Evolutionary conservation across 768 basidiomycete genomes (phyloP), one percentile per base, ranked within the genome.

Genomic region (Lentinula edodes): DNA sequence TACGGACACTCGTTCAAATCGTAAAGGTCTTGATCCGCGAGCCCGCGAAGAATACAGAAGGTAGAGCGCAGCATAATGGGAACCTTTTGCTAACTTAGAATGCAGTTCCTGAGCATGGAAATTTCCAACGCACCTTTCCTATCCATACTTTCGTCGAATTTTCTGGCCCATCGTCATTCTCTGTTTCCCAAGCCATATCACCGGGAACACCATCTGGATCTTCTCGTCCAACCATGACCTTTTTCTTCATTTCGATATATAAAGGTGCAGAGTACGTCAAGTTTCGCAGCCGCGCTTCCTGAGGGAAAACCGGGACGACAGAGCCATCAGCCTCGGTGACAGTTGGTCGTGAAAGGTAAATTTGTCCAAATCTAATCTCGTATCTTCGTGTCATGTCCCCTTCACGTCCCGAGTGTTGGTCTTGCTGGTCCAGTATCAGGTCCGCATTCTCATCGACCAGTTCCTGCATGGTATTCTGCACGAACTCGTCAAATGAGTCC

Each of bases 381-480:
- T 95, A 98, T 61, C 97, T 93, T 66, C 93, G 87, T 71, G 93
- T 88, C 78, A 88, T 87, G 63, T 86, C 82, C 45, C 80, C 75
- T 48, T 89, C 85, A 65, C 91, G 89, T 5, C 96, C 96, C 8
- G 95, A 91, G 72, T 97, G 94, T 74, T 99, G 97, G 72, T 93
- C 90, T 56, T 90, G 90, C 75, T 98, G 97, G 76, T 98, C 96
- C 52, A 99, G 80, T 65, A 96, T 95, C 69, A 99, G 85, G 68
- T 93, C 93, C n/a, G 89, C 77, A 65, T 93, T 93, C 76, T 99
- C 97, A 72, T 98, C 97, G 20, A 99, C 95, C 28, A 99, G 82
- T 72, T 98, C 97, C 75, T 98, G 96, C 95, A 99, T 97, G 13
- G 95, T 98, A 68, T 98, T 98, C 71, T 98, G 94, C 38, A 99